Percentiles rank a stretch among this genome's conserved stretches.
phyloP scores from a whole-genome alignment of 2,329 filamentous ascomycete genomes.

The Lecanicillium sp. region DNA sequence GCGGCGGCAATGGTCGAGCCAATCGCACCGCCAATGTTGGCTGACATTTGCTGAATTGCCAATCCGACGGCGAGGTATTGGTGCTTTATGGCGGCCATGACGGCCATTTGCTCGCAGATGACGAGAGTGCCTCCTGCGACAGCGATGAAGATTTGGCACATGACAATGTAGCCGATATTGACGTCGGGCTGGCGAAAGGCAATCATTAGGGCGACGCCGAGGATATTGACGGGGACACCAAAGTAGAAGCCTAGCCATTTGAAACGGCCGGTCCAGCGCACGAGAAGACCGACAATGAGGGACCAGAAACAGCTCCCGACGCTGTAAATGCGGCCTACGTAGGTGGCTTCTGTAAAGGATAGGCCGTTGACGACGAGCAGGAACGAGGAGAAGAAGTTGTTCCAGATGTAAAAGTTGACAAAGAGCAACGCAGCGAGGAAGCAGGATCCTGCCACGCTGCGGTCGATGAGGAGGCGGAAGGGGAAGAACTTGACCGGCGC shows the following conservation, averaged over 20 bases:
- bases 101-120: constrained; percentile 48
- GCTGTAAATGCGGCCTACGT: constrained; percentile 33
- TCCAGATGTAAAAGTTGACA: constrained; percentile 30
- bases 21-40: constrained; percentile 3
- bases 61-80: constrained; percentile 1
- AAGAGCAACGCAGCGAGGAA: constrained; percentile 24
- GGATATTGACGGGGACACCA: constrained; percentile 44
- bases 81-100: constrained; percentile 47
- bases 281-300: constrained; percentile 32
- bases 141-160: constrained; percentile 52
- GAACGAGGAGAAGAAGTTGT: constrained; percentile 37
- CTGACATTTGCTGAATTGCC: not conserved
- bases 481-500: constrained; percentile 46
- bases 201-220: constrained; percentile 44
- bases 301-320: constrained; percentile 36
- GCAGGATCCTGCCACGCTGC: constrained; percentile 35
- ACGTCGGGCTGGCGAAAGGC: constrained; percentile 43
- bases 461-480: constrained; percentile 34
- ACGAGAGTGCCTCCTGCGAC: constrained; percentile 48
- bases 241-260: constrained; percentile 42
- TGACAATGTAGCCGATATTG: constrained; percentile 44
- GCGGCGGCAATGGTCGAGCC: constrained; percentile 3
- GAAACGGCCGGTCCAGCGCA: constrained; percentile 38
- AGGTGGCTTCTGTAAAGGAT: constrained; percentile 32
- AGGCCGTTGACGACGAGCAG: constrained; percentile 38